phyloP scores from a whole-genome alignment of 1,284 basidiomycete genomes.

The Fomes fomentarius region DNA sequence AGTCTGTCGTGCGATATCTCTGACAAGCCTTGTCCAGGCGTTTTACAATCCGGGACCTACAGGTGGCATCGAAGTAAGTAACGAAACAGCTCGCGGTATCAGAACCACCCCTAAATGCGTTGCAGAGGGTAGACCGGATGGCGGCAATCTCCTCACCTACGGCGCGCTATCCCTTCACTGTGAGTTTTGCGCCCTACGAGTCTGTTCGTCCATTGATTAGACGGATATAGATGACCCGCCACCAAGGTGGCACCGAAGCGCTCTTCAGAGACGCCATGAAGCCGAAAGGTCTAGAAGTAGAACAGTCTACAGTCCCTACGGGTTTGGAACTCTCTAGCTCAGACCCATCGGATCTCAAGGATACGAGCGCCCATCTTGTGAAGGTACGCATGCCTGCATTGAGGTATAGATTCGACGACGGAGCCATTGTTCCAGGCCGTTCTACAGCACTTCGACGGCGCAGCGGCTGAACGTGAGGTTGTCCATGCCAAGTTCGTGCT shows the following conservation, averaged over 20 bases:
- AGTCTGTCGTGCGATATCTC: too few species aligned
- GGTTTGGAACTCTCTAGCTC: slow-evolving; percentile 55
- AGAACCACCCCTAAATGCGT: not conserved
- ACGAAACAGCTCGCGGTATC: not conserved
- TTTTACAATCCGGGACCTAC: slow-evolving; percentile 69
- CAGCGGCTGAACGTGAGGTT: slow-evolving; percentile 40
- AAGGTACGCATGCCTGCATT: slow-evolving; percentile 42
- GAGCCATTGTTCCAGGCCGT: slow-evolving; percentile 34
- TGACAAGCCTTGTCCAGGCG: slow-evolving; percentile 59
- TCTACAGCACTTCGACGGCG: slow-evolving; percentile 36
- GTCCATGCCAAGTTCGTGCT: slow-evolving; percentile 58
- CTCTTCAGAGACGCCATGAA: slow-evolving; percentile 70
- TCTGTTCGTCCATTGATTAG: not conserved
- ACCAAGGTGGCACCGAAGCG: slow-evolving; percentile 75
- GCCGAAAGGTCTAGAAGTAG: slow-evolving; percentile 50
- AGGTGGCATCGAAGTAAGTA: slow-evolving; percentile 62
- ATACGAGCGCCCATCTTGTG: slow-evolving; percentile 55
- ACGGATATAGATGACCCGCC: slow-evolving; percentile 59
- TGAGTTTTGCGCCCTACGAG: slow-evolving; percentile 22
- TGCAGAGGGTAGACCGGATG: slow-evolving; percentile 47
- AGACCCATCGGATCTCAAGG: slow-evolving; percentile 37
- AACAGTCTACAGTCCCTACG: slow-evolving; percentile 57
- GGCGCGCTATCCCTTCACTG: slow-evolving; percentile 65
- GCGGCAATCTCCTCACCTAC: slow-evolving; percentile 33
- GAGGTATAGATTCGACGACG: not conserved